Base-by-base conservation (phyloP, 2,329 filamentous ascomycete species). In the Davidsoniella eucalypti region DNA sequence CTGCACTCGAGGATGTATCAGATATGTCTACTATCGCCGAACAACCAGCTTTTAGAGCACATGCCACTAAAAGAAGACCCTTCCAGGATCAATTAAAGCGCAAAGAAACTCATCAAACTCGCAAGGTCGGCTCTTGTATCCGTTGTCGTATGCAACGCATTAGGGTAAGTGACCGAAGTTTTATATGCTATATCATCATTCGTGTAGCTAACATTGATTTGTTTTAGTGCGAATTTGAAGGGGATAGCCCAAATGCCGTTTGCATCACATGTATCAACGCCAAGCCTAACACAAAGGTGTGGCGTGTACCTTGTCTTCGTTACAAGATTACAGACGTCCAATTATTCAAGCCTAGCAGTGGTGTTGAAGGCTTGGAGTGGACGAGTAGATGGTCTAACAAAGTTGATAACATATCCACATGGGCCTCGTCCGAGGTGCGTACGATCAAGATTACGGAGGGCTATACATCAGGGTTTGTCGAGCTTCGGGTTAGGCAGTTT, bases 91-190 rank as follows among this genome's bases (percentile, higher is more conserved):
- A 63, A 66, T n/a, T 62, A 62, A 8, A 64, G 70, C 26, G 68
- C 74, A 21, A 66, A 54, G 65, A 70, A 55, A 79, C 75, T 1
- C 76, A 76, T 0, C 65, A 70, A 51, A 78, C 75, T 2, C 67
- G 76, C 52, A 72, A 70, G 49, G 71, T 75, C 16, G 75, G 74
- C 7, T 76, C 72, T 17, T 80, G 76, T 56, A 71, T 79, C 52
- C 67, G 75, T 42, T 80, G 76, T 55, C 68, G 73, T 46, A 77
- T 78, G 72, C 76, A 79, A 55, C 68, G 75, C 41, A 78, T 79
- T 56, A 69, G 76, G 45, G 75, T 78, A 61, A 68, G 73, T 64
- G 29, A 2, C n/a, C 12, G 18, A 6, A 37, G 36, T 38, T 2
- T 45, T 16, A 36, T 43, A 14, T 23, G 38, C 16, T 46, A 17